These are phyloP conservation scores for Bremia lactucae DNA, from an alignment of 352 stramenopile genomes.

Conservation along the genomic window DNA sequence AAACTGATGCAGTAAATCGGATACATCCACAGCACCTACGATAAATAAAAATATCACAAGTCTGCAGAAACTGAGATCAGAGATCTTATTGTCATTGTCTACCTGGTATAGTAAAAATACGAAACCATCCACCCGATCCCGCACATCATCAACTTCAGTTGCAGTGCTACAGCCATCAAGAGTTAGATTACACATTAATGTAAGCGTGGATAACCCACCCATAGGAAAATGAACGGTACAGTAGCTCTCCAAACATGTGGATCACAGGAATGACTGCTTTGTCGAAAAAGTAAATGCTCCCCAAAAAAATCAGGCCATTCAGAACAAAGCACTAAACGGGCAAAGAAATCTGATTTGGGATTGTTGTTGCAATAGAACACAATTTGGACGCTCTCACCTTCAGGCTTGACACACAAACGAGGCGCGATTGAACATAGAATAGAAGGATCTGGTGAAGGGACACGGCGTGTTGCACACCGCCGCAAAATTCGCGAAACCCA, in stretches of 20 bases:
- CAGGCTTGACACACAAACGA: conserved; percentile 76
- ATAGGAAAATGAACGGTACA: conserved; percentile 58
- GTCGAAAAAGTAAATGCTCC: conserved; percentile 87
- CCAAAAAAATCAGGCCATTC: conserved; percentile 84
- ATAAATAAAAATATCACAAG: conserved; percentile 1
- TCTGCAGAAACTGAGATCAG: too few species aligned
- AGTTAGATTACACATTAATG: not conserved
- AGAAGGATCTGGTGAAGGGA: conserved; percentile 79
- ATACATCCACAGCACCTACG: conserved; percentile 86
- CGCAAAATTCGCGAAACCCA: conserved; percentile 75
- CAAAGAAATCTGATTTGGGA: too few species aligned
- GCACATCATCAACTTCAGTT: conserved; percentile 55
- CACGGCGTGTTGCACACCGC: conserved; percentile 76
- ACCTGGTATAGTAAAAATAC: conserved; percentile 84
- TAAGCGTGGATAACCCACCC: conserved; percentile 20
- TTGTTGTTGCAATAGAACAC: too few species aligned
- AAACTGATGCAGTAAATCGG: conserved; percentile 88
- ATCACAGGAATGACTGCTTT: conserved; percentile 77
- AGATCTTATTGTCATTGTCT: not conserved
- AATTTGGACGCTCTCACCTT: conserved; percentile 32
- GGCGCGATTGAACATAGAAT: conserved; percentile 77
- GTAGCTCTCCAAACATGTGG: conserved; percentile 76
- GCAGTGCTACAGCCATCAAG: conserved; percentile 17
- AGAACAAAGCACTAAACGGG: conserved; percentile 64
- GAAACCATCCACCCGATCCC: conserved; percentile 69